Percentiles rank a stretch among this genome's conserved stretches.
Conservation (phyloP, 257 asterid species). For the Solanum medicagineum region DNA sequence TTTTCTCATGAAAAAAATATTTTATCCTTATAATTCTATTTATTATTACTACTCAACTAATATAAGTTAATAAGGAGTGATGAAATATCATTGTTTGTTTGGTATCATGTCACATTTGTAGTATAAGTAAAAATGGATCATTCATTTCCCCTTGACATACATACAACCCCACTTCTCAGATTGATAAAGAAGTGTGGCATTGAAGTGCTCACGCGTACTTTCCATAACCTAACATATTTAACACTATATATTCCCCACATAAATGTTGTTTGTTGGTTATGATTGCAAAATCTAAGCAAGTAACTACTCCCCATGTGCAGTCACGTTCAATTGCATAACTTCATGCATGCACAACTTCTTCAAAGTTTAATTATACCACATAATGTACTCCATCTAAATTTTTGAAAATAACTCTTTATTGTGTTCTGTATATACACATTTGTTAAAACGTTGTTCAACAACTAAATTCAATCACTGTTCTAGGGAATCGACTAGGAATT, state of each 20-base stretch:
- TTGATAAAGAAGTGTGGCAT: background rate
- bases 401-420: too few relatives aligned
- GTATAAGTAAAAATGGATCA: background rate
- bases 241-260: background rate
- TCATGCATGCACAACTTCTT: background rate
- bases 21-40: too few relatives aligned
- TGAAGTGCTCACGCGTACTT: background rate
- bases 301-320: background rate
- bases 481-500: too few relatives aligned
- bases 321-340: background rate
- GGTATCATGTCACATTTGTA: background rate
- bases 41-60: too few relatives aligned
- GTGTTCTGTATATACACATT: too few relatives aligned
- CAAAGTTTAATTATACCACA: background rate
- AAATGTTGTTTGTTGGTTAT: background rate
- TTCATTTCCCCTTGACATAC: background rate
- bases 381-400: too few relatives aligned
- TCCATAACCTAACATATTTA: background rate
- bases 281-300: background rate
- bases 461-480: too few relatives aligned
- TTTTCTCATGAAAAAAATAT: background rate
- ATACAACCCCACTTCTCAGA: background rate
- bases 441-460: too few relatives aligned
- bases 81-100: background rate
- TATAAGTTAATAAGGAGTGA: too few relatives aligned